Conservation (phyloP, 2,329 filamentous ascomycete species). For the Lachnum nothofagi region DNA sequence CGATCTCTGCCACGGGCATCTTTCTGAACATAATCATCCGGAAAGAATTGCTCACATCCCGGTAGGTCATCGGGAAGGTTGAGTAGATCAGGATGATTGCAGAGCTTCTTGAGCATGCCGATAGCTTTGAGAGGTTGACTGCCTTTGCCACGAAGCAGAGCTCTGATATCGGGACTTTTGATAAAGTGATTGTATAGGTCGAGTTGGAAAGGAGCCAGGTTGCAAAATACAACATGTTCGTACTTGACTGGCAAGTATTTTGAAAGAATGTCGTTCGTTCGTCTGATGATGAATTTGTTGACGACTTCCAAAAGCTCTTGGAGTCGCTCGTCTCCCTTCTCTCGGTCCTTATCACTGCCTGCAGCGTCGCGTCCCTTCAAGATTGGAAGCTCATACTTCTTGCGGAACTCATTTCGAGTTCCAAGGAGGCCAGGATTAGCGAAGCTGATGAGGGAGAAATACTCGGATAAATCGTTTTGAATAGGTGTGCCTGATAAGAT, state of each 20-base stretch:
- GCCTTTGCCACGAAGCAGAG: constrained; percentile 83
- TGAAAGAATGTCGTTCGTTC: constrained; percentile 94
- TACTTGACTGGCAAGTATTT: constrained; percentile 98
- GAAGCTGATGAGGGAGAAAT: constrained; percentile 93
- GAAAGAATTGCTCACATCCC: constrained; percentile 75
- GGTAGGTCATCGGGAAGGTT: constrained; percentile 78
- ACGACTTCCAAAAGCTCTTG: constrained; percentile 76
- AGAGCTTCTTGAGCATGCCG: constrained; percentile 93
- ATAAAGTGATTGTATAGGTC: constrained; percentile 97
- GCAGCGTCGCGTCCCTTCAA: constrained; percentile 85
- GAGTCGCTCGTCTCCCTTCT: constrained; percentile 78
- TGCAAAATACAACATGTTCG: constrained; percentile 98
- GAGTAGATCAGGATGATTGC: constrained; percentile 93
- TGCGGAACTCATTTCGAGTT: constrained; percentile 84
- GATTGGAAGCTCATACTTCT: constrained; percentile 89
- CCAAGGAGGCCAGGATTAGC: constrained; percentile 91
- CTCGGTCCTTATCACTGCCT: constrained; percentile 74
- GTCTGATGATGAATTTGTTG: constrained; percentile 97
- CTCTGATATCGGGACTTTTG: constrained; percentile 89
- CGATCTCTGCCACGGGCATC: constrained; percentile 83
- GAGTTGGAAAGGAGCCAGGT: constrained; percentile 84
- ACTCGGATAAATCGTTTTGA: constrained; percentile 97
- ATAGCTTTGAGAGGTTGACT: constrained; percentile 96
- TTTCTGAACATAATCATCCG: constrained; percentile 82
- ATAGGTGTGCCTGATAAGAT: constrained; percentile 97